Conservation (phyloP, 2,329 filamentous ascomycete species). For the Pseudogymnoascus sp. region DNA sequence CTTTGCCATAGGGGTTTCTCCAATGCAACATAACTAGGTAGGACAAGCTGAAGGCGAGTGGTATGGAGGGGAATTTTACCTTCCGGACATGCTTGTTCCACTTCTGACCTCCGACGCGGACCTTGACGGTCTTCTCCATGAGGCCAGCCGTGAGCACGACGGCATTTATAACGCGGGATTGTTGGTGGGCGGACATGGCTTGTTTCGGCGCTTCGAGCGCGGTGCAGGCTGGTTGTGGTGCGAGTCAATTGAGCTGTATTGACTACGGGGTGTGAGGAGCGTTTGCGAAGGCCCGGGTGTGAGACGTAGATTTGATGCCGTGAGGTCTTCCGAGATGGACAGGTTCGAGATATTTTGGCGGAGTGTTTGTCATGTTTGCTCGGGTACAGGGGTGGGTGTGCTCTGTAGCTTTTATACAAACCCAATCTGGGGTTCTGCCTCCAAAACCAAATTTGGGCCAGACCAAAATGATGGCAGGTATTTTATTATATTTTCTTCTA, state of each 20-base stretch:
- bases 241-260: neutral
- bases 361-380: slow-evolving; percentile 10
- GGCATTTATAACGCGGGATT: slow-evolving; percentile 20
- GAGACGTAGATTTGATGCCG: neutral
- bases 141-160: slow-evolving; percentile 71
- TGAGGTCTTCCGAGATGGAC: neutral
- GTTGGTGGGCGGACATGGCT: neutral
- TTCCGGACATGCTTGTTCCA: slow-evolving; percentile 70
- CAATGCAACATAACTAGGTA: neutral
- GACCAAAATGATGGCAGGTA: neutral
- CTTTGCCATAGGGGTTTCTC: neutral
- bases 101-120: slow-evolving; percentile 60
- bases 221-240: neutral
- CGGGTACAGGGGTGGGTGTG: neutral
- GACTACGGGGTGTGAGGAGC: neutral
- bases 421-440: neutral
- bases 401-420: neutral
- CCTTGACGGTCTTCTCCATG: slow-evolving; percentile 73
- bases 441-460: neutral
- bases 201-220: neutral
- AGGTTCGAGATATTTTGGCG: slow-evolving; percentile 7
- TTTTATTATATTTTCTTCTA: neutral
- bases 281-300: neutral
- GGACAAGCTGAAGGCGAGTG: neutral
- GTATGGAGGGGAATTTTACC: slow-evolving; percentile 35